Percentiles rank a stretch among this genome's conserved stretches.
Evolutionary conservation across 495 filamentous ascomycete species (phyloP).

Genomic region (Aspergillus haitiensis): DNA sequence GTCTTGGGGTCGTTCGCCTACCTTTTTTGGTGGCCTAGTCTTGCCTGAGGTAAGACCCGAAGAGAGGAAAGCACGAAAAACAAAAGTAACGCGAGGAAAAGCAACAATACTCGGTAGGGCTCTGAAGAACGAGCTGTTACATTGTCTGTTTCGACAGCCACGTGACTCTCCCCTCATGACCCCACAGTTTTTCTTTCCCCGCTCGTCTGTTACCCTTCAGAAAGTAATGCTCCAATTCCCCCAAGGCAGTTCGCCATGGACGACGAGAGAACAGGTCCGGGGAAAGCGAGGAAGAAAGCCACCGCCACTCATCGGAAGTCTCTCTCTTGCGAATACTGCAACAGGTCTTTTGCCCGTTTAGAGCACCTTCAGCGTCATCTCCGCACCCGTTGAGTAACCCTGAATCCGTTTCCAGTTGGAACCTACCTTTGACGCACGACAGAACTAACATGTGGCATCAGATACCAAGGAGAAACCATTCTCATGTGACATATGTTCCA

Average conservation of each 20-base stretch:
- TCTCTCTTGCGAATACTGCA: constrained; percentile 52
- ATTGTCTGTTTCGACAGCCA: constrained; percentile 21
- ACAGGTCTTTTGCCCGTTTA: constrained; percentile 50
- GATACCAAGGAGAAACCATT: constrained; percentile 59
- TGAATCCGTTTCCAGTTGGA: constrained; percentile 22
- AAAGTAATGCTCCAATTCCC: constrained; percentile 30
- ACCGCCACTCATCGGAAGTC: constrained; percentile 46
- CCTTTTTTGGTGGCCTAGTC: neutral
- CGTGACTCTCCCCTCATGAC: constrained; percentile 41
- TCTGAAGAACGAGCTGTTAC: neutral
- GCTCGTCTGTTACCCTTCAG: constrained; percentile 27
- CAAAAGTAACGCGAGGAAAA: too few species aligned
- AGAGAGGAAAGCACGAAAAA: too few species aligned
- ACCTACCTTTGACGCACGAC: constrained; percentile 5
- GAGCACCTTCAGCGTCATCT: constrained; percentile 57
- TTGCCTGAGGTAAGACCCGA: neutral
- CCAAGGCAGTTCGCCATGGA: constrained; percentile 41
- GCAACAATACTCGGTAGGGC: neutral
- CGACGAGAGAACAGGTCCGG: constrained; percentile 41
- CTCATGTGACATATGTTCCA: constrained; percentile 53
- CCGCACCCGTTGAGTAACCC: constrained; percentile 55
- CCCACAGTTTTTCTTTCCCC: constrained; percentile 46
- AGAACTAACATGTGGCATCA: constrained; percentile 35
- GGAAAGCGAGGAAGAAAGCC: constrained; percentile 48
- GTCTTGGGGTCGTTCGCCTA: neutral